A percentile compares a stretch with the other conserved stretches of the same genome.
These are phyloP conservation scores for Leptographium wingfieldii DNA, from an alignment of 2,329 filamentous ascomycete species.

Conservation along the genomic window DNA sequence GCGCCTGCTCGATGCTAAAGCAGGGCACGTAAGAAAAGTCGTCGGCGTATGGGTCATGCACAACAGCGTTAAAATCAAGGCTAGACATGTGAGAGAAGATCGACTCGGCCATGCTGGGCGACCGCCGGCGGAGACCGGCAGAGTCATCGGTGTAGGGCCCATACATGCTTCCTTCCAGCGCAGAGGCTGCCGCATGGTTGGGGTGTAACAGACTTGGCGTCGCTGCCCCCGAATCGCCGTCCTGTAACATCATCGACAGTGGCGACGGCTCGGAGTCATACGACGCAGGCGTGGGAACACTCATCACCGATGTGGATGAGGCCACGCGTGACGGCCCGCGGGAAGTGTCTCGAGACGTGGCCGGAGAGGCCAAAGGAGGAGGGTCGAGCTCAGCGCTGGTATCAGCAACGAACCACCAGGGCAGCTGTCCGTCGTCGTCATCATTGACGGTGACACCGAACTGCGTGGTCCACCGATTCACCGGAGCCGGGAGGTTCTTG, in stretches of 20 bases:
- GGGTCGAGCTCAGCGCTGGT: constrained; percentile 2
- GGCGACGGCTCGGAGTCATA: constrained; percentile 22
- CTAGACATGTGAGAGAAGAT: constrained; percentile 59
- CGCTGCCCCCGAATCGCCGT: constrained; percentile 30
- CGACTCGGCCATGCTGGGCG: constrained; percentile 71
- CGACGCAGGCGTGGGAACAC: constrained; percentile 19
- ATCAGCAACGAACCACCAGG: constrained; percentile 18
- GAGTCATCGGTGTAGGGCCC: constrained; percentile 53
- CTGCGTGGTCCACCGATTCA: constrained; percentile 74
- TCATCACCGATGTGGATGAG: constrained; percentile 31
- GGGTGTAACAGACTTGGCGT: constrained; percentile 38
- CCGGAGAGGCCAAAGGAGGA: constrained; percentile 16
- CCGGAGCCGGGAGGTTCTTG: constrained; percentile 35
- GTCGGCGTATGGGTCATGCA: constrained; percentile 60
- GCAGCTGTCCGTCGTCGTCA: constrained; percentile 28
- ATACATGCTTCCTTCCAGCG: constrained; percentile 67
- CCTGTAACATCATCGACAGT: constrained; percentile 9
- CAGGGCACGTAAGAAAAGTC: constrained; percentile 90
- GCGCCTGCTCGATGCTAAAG: constrained; percentile 73
- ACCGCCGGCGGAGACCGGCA: constrained; percentile 45
- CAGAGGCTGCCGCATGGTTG: constrained; percentile 20
- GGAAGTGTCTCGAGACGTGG: constrained; percentile 26
- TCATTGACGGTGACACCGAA: constrained; percentile 51
- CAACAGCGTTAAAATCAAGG: constrained; percentile 42
- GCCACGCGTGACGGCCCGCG: constrained; percentile 32